Evolutionary conservation across 2,329 filamentous ascomycete species (phyloP).

Genomic region (Beauveria sp.): DNA sequence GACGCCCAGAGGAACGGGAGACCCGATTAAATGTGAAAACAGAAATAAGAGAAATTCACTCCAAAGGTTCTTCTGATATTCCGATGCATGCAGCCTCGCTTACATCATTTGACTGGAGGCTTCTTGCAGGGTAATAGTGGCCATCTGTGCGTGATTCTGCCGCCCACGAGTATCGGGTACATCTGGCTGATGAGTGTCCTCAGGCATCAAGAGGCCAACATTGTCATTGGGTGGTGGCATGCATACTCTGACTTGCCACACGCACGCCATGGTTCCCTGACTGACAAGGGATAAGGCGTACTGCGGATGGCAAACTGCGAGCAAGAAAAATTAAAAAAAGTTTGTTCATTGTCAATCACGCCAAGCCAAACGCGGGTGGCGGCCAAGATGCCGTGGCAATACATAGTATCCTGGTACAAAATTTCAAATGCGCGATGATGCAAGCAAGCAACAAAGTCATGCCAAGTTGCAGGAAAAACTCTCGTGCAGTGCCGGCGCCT

Average conservation of each 20-base stretch:
- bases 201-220: not conserved
- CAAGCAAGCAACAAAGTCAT: not conserved
- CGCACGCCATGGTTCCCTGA: not conserved
- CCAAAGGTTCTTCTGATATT: no score
- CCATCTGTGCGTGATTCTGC: not conserved
- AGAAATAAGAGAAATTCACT: no score
- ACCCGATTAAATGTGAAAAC: no score
- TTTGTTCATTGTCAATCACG: not conserved
- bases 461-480: not conserved
- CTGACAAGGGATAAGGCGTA: not conserved
- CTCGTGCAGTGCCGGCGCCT: not conserved
- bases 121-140: no score
- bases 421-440: not conserved
- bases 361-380: conserved; percentile 5
- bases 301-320: not conserved
- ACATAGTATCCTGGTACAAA: no score
- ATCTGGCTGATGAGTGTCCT: not conserved
- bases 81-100: no score
- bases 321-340: no score
- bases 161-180: not conserved
- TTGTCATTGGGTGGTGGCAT: not conserved
- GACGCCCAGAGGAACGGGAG: no score
- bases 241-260: conserved; percentile 1
- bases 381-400: not conserved
- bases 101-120: no score